Conservation (phyloP, 129 eudicot species). For the Glebionis coronaria region DNA sequence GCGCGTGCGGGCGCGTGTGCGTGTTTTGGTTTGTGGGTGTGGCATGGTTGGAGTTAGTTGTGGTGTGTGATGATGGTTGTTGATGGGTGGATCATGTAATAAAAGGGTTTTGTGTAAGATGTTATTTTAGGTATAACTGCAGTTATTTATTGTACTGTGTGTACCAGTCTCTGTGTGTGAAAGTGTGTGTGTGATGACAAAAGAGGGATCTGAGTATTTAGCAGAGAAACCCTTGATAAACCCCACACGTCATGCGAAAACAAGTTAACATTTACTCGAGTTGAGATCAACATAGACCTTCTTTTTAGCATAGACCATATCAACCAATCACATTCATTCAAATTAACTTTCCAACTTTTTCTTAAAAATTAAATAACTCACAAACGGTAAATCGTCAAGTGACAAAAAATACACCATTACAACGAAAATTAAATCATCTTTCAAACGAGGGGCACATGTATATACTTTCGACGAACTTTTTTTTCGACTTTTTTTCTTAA, state of each 20-base stretch:
- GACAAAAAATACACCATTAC: too few relatives aligned
- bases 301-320: too few relatives aligned
- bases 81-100: not conserved
- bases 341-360: too few relatives aligned
- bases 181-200: conserved; percentile 15
- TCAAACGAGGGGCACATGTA: too few relatives aligned
- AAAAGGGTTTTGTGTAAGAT: conserved; percentile 13
- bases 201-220: conserved; percentile 21
- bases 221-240: conserved; percentile 41
- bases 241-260: conserved; percentile 26
- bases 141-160: conserved; percentile 17
- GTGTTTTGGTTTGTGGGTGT: conserved; percentile 36
- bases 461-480: too few relatives aligned
- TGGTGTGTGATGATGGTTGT: not conserved
- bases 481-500: too few relatives aligned
- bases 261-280: not conserved
- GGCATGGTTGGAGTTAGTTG: conserved; percentile 33
- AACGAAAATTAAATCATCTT: too few relatives aligned
- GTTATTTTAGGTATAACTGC: conserved; percentile 20
- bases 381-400: too few relatives aligned
- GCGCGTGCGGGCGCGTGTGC: conserved; percentile 49
- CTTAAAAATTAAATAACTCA: too few relatives aligned
- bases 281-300: too few relatives aligned
- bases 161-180: not conserved
- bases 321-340: too few relatives aligned